Evolutionary conservation across 176 grass and related monocot genomes (phyloP), one percentile per base, ranked within the genome.

Genomic region (Ampelocalamus luodianensis): DNA sequence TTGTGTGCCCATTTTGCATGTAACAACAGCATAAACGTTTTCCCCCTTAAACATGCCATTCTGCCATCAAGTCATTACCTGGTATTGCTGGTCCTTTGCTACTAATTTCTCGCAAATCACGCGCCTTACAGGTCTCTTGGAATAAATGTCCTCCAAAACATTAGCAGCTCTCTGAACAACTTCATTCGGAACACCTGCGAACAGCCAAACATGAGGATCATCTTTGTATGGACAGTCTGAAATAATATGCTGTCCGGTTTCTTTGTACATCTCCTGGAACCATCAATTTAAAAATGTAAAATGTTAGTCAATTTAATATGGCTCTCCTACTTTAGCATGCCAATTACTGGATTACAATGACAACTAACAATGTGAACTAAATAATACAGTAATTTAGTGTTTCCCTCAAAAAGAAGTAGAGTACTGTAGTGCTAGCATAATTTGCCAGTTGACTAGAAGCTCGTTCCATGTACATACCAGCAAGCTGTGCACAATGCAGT

Each of bases 401-500:
- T 48, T 48, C 45, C 11, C 12, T 48, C 45, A 48, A 48, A 48
- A 13, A 11, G 43, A 12, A 48, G 11, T 14, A 48, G 45, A 14
- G 45, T 14, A 48, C 14, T 48, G 14, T 34, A 64, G 40, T 61
- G 45, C 65, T 44, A 79, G 78, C 4, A 53, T 8, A 78, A 60
- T 61, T 56, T 80, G 38, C 51, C 44, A 68, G 79, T 39, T 79
- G 5, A 73, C 49, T 63, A 63, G 22, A 81, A 74, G 43, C 82
- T 82, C 45, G 6, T 40, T 86, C 64, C n/a, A 27, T n/a, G 72
- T 16, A 82, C 76, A 68, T 93, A 98, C 95, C 91, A 87, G 93
- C 95, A 81, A 98, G 93, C 63, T 84, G 79, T 49, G 95, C 95
- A 85, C 95, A 98, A 88, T 95, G 93, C 59, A 98, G 76, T 67